These are phyloP conservation scores for Malus hybrid DNA, from an alignment of 331 rosid genomes.

Conservation along the genomic window DNA sequence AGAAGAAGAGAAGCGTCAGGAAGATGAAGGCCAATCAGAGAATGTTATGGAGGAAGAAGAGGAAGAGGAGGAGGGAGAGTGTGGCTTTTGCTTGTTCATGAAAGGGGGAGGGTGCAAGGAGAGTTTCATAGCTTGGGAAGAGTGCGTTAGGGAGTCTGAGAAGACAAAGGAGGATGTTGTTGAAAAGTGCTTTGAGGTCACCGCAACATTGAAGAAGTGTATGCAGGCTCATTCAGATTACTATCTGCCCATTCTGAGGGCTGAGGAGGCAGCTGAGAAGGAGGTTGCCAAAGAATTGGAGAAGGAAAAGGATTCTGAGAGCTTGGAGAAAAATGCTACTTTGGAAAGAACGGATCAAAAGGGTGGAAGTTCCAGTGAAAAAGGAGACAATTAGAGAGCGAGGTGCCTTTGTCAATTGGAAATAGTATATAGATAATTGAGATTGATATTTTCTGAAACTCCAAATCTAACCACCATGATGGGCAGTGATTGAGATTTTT, in stretches of 20 bases:
- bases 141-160: constrained; percentile 64
- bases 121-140: constrained; percentile 58
- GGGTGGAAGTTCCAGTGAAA: not conserved
- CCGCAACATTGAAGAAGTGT: constrained; percentile 46
- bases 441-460: not conserved
- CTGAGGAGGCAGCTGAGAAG: constrained; percentile 58
- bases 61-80: constrained; percentile 38
- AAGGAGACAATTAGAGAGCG: constrained; percentile 1
- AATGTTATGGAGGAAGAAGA: not conserved
- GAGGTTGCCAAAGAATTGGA: constrained; percentile 35
- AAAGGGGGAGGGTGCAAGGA: constrained; percentile 84
- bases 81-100: constrained; percentile 93
- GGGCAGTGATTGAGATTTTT: not conserved
- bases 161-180: constrained; percentile 49
- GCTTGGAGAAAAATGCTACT: not conserved
- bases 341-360: not conserved
- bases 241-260: constrained; percentile 60
- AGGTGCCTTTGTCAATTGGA: not conserved
- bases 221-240: constrained; percentile 71
- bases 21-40: constrained; percentile 10
- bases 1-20: constrained; percentile 1
- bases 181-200: constrained; percentile 59
- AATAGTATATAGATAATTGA: not conserved
- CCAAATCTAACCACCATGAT: not conserved
- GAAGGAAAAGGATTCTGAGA: constrained; percentile 9